These are phyloP conservation scores for Endotrypanum monterogeii DNA, from an alignment of 208 protist genomes.

Conservation along the genomic window DNA sequence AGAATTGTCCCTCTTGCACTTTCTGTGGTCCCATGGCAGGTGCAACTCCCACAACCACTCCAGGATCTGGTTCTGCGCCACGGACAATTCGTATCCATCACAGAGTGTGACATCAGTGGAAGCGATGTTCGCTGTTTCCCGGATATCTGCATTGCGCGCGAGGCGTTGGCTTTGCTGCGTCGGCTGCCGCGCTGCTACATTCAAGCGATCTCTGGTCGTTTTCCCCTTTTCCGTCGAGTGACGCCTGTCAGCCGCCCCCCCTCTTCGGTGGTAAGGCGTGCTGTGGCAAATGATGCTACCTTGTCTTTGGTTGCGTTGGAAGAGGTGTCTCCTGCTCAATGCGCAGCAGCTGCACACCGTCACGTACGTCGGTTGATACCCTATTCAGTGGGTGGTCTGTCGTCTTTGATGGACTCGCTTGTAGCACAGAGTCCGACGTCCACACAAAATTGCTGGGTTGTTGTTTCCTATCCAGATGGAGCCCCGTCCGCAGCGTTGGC, in stretches of 20 bases:
- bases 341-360: conserved; percentile 3
- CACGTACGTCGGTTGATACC: not conserved
- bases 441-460: conserved; percentile 1
- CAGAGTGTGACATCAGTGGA: not conserved
- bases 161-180: conserved; percentile 33
- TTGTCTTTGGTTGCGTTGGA: conserved; percentile 6
- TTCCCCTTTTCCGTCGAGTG: conserved; percentile 19
- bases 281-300: not conserved
- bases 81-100: conserved; percentile 13
- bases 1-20: conserved; percentile 2
- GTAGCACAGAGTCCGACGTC: not conserved
- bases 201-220: conserved; percentile 19
- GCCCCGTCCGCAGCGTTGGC: not conserved
- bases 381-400: conserved; percentile 1
- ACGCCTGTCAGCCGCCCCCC: not conserved
- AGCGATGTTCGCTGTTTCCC: conserved; percentile 10
- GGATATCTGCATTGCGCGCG: conserved; percentile 12
- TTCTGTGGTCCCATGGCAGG: conserved; percentile 6
- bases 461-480: conserved; percentile 15
- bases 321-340: conserved; percentile 2
- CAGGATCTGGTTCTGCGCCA: conserved; percentile 5
- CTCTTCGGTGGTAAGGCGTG: not conserved
- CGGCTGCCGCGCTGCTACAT: conserved; percentile 35
- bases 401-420: conserved; percentile 3
- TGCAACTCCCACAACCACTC: not conserved